Base-by-base conservation (phyloP, 306 rosid genomes). In the Neltuma alba region DNA sequence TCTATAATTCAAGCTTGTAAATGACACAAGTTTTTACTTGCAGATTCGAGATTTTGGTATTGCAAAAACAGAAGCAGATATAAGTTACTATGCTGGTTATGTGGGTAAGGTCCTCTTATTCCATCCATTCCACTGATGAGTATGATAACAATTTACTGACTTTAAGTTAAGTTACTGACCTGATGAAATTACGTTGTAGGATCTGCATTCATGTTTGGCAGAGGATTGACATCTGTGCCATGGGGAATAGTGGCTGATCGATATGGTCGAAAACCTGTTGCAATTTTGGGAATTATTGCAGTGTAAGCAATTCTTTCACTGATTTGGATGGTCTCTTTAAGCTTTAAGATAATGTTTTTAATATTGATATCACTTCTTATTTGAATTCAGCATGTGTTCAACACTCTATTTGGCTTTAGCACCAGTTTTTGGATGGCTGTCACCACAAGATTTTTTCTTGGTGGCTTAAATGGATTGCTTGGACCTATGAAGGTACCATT, bases 191-290 rank as follows among this genome's bases (percentile, higher is more conserved):
- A 47, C 79, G 15, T 78, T 84, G 72, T 78, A 95, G 99, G 97
- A 74, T 85, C 95, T 85, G 36, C 97, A 2, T 95, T 30, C 86
- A 89, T 92, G 99, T 33, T 95, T 41, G 99, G 99, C 12, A 90
- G 99, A 90, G 78, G 79, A 57, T 81, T 95, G 75, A 95, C 98
- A 48, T 81, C 99, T 67, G 33, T 91, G 48, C 13, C 81, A 9
- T 92, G 99, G 99, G 99, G 99, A 77, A 64, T 90, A 3, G 27
- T 88, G 50, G 89, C 99, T 48, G 99, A 95, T 88, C 96, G 97
- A 9, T 91, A 87, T 60, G 99, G 99, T 75, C 95, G 96, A 52
- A 91, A 89, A 82, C 97, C 95, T 33, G 96, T 90, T 57, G 74
- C 90, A 64, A 41, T 89, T 12, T 65, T 92, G 1, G 98, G 98